These are phyloP conservation scores for Funneliformis mosseae DNA, from an alignment of 192 early-diverging fungal species.

Conservation along the genomic window DNA sequence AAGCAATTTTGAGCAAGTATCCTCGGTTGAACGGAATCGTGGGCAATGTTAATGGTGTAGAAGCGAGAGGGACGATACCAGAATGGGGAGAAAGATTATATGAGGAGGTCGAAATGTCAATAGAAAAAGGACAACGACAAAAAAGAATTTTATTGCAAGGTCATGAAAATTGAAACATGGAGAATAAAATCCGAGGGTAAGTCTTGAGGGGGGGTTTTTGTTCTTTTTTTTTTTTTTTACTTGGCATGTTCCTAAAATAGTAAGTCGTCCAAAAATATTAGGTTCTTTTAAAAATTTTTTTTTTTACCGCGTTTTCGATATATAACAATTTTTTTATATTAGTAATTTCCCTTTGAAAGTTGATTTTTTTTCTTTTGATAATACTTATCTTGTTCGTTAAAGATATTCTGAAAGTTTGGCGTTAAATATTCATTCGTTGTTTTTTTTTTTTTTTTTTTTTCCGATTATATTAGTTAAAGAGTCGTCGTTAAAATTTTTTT, in stretches of 20 bases:
- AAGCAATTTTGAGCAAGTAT: conserved; percentile 7
- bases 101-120: conserved; percentile 17
- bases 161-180: neutral
- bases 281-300: too few species aligned
- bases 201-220: neutral
- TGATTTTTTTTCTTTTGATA: neutral
- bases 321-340: neutral
- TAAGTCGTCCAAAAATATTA: neutral
- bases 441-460: neutral
- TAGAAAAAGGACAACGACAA: conserved; percentile 26
- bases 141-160: neutral
- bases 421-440: neutral
- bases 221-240: neutral
- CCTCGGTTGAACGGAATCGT: conserved; percentile 26
- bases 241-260: neutral
- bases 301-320: neutral
- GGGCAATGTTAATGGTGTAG: neutral
- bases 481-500: neutral
- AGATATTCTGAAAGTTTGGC: neutral
- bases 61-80: conserved; percentile 8
- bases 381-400: neutral
- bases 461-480: neutral
- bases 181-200: neutral
- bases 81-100: conserved; percentile 26
- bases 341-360: neutral